These are phyloP conservation scores for Akanthomyces muscarius DNA, from an alignment of 2,329 filamentous ascomycete genomes.

Conservation along the genomic window DNA sequence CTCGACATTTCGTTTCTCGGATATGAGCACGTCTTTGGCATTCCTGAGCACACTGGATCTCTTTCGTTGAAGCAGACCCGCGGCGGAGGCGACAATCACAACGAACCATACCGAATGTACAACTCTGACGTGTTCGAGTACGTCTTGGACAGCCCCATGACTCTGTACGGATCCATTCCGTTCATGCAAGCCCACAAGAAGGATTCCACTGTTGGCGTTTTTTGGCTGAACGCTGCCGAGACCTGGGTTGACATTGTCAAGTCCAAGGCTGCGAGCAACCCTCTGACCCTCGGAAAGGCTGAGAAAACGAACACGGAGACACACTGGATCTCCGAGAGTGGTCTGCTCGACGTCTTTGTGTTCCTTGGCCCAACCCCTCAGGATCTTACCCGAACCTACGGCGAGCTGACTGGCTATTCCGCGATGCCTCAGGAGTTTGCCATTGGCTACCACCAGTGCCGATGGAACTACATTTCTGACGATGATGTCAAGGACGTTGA, in stretches of 20 bases:
- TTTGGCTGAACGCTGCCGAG: slow-evolving; percentile 96
- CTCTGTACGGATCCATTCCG: slow-evolving; percentile 92
- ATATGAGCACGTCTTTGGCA: slow-evolving; percentile 89
- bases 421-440: slow-evolving; percentile 89
- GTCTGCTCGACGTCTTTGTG: slow-evolving; percentile 86
- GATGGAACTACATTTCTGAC: slow-evolving; percentile 98
- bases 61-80: slow-evolving; percentile 86
- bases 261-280: slow-evolving; percentile 67
- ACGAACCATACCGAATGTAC: slow-evolving; percentile 89
- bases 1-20: slow-evolving; percentile 89
- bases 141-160: slow-evolving; percentile 95
- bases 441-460: slow-evolving; percentile 92
- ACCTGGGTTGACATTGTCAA: slow-evolving; percentile 97
- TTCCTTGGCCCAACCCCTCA: slow-evolving; percentile 86
- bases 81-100: slow-evolving; percentile 78
- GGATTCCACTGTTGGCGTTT: slow-evolving; percentile 88
- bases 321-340: slow-evolving; percentile 95
- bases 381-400: slow-evolving; percentile 77
- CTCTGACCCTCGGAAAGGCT: slow-evolving; percentile 66
- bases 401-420: slow-evolving; percentile 86
- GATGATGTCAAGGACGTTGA: slow-evolving; percentile 97
- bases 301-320: slow-evolving; percentile 76
- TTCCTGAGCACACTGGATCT: slow-evolving; percentile 87
- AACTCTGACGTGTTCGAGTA: slow-evolving; percentile 99
- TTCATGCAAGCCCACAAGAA: slow-evolving; percentile 97